These are phyloP conservation scores for Asclepias syriaca DNA, from an alignment of 257 asterid genomes.

Conservation along the genomic window DNA sequence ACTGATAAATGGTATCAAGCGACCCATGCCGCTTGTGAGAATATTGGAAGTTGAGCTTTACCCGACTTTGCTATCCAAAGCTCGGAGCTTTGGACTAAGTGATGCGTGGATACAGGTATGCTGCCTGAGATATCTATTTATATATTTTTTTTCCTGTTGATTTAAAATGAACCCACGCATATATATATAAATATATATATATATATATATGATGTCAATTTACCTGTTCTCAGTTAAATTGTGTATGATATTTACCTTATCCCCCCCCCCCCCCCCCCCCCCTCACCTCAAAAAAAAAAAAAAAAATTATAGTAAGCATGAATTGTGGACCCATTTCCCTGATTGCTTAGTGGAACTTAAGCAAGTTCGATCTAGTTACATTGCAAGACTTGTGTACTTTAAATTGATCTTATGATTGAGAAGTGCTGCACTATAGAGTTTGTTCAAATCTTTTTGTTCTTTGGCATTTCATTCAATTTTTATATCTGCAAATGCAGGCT, in stretches of 20 bases:
- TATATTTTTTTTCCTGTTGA: background rate
- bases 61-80: conserved; percentile 96
- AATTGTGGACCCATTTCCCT: background rate
- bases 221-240: too few relatives aligned
- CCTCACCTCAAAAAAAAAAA: too few relatives aligned
- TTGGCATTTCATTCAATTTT: background rate
- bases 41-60: conserved; percentile 91
- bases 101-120: conserved; percentile 92
- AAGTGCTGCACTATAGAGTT: background rate
- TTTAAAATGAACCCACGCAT: too few relatives aligned
- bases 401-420: background rate
- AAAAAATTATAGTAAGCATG: background rate
- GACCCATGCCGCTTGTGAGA: conserved; percentile 87
- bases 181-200: too few relatives aligned
- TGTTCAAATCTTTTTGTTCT: background rate
- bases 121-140: conserved; percentile 14
- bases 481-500: conserved; percentile 44
- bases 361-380: background rate
- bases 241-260: too few relatives aligned
- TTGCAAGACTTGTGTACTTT: background rate
- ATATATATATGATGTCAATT: too few relatives aligned
- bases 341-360: background rate
- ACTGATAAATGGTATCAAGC: conserved; percentile 71
- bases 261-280: too few relatives aligned
- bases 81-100: conserved; percentile 95